Evolutionary conservation across 164 flowering plant species (phyloP).

Genomic region (Tinospora cordifolia): DNA sequence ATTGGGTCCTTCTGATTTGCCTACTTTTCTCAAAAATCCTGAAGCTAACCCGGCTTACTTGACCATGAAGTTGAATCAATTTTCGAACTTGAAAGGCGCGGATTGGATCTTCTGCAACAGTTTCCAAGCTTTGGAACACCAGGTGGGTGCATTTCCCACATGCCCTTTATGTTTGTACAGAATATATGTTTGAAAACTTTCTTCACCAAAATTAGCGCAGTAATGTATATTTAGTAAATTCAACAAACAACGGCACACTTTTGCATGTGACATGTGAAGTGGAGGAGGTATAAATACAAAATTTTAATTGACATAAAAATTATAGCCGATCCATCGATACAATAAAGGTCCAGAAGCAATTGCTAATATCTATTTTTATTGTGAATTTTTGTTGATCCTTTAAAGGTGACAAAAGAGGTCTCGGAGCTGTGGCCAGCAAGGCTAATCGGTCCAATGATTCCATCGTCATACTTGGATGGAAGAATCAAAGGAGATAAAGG

Average conservation of each 20-base stretch:
- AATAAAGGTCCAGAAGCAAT: constrained; percentile 17
- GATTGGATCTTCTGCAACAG: background rate
- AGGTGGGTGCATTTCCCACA: constrained; percentile 2
- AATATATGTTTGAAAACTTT: too few species aligned
- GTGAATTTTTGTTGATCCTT: background rate
- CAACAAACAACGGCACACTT: too few species aligned
- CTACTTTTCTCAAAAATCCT: constrained; percentile 6
- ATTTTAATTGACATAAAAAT: constrained; percentile 19
- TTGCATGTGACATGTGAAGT: too few species aligned
- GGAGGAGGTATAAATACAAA: too few species aligned
- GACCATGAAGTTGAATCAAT: background rate
- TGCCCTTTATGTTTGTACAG: too few species aligned
- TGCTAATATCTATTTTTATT: constrained; percentile 9
- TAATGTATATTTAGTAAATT: too few species aligned
- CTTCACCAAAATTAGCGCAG: too few species aligned
- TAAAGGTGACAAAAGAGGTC: constrained; percentile 17
- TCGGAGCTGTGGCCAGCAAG: constrained; percentile 5
- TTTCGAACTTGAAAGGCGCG: background rate
- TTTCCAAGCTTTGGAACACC: constrained; percentile 2
- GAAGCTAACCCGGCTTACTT: background rate
- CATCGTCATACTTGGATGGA: constrained; percentile 27
- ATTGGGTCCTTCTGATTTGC: constrained; percentile 13
- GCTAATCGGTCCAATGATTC: constrained; percentile 35
- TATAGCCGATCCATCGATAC: constrained; percentile 15
- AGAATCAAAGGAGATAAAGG: constrained; percentile 16